A percentile compares a stretch with the other conserved stretches of the same genome.
Evolutionary conservation across 2,329 filamentous ascomycete species (phyloP).

Genomic region (Colletotrichum sp.): DNA sequence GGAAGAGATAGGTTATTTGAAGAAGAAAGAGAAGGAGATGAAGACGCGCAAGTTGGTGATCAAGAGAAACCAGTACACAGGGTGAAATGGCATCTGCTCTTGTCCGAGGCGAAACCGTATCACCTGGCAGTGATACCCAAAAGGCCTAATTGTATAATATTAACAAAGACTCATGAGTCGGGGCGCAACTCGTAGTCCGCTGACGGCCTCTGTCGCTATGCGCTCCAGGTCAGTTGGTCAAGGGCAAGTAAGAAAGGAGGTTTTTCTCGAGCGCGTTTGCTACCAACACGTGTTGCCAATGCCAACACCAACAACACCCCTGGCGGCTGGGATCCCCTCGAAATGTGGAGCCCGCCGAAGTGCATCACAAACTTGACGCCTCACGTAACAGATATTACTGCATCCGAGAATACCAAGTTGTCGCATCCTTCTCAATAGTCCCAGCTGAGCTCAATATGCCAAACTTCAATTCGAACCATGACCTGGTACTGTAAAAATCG

Average conservation of each 20-base stretch:
- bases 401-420: background rate
- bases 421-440: background rate
- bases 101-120: background rate
- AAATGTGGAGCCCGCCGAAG: background rate
- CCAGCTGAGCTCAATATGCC: accelerated
- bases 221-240: background rate
- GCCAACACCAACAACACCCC: background rate
- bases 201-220: background rate
- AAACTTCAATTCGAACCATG: background rate
- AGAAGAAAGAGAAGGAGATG: background rate
- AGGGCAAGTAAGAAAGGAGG: background rate
- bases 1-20: accelerated
- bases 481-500: background rate
- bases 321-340: background rate
- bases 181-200: background rate
- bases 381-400: background rate
- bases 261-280: background rate
- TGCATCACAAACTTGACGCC: background rate
- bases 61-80: background rate
- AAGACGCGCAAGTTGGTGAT: background rate
- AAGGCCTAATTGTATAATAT: background rate
- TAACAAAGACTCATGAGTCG: background rate
- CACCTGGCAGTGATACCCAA: background rate
- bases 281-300: background rate
- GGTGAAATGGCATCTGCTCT: background rate